phyloP scores from a whole-genome alignment of 1,284 basidiomycete genomes.

The Tilletia walkeri region DNA sequence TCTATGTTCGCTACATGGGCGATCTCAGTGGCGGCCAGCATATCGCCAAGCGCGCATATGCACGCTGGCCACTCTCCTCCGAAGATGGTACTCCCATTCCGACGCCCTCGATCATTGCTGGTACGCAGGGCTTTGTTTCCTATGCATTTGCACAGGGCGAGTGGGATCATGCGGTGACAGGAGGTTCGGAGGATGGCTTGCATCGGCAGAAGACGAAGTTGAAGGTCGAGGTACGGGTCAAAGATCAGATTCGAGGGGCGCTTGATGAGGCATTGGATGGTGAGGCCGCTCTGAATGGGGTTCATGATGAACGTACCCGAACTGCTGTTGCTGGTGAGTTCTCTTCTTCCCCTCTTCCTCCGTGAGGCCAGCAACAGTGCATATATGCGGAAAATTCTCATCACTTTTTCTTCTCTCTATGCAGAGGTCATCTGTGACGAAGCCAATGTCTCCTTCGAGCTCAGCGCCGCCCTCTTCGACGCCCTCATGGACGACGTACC shows the following conservation, averaged over 20 bases:
- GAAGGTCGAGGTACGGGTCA: constrained; percentile 56
- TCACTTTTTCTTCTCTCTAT: background rate
- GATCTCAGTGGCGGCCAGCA: constrained; percentile 79
- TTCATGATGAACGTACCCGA: background rate
- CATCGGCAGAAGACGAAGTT: constrained; percentile 60
- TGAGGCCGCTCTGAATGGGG: background rate
- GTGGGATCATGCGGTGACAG: constrained; percentile 58
- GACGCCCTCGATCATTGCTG: constrained; percentile 58
- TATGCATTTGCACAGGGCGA: constrained; percentile 78
- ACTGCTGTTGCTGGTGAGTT: background rate
- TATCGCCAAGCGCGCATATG: constrained; percentile 65
- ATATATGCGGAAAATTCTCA: constrained; percentile 59
- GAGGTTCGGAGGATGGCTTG: constrained; percentile 60
- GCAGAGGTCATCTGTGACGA: constrained; percentile 47
- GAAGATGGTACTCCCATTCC: constrained; percentile 65
- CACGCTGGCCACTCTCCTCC: constrained; percentile 1
- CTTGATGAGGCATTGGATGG: constrained; percentile 20
- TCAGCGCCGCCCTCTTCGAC: constrained; percentile 68
- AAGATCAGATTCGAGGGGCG: constrained; percentile 38
- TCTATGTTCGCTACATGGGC: constrained; percentile 81
- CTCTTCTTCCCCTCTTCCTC: background rate
- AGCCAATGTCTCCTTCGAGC: constrained; percentile 68
- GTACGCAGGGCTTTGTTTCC: constrained; percentile 65
- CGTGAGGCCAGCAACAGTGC: constrained; percentile 13
- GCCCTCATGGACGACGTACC: constrained; percentile 15